phyloP scores from a whole-genome alignment of 257 asterid genomes.

The Solanum infundibuliforme region DNA sequence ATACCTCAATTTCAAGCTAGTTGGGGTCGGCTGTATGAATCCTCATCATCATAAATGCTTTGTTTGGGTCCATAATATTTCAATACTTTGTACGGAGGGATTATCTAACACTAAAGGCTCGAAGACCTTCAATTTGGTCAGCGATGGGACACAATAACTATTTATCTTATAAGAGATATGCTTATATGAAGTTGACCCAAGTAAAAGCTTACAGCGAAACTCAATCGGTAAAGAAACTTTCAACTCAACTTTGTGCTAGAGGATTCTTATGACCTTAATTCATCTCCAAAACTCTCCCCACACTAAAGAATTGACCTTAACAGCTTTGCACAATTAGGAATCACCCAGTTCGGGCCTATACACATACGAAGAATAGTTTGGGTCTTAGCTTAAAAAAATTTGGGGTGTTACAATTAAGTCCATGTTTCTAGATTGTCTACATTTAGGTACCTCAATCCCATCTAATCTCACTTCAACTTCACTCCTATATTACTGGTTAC shows the following conservation, averaged over 20 bases:
- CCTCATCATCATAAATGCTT: neutral
- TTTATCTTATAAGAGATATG: neutral
- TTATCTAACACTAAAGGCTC: neutral
- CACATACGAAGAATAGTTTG: neutral
- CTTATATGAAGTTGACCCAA: neutral
- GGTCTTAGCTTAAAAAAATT: fast-evolving
- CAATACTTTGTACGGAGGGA: neutral
- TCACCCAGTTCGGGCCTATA: neutral
- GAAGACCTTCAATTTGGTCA: neutral
- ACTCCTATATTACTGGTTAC: neutral
- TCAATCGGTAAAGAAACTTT: neutral
- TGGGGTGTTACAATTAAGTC: neutral
- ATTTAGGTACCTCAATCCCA: neutral
- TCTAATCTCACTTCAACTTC: neutral
- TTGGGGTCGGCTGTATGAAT: neutral
- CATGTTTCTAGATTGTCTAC: neutral
- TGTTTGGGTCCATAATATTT: neutral
- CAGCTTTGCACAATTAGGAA: neutral
- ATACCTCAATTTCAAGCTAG: neutral
- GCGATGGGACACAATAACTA: neutral
- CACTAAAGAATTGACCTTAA: neutral
- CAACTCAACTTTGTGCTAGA: neutral
- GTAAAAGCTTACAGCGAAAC: neutral
- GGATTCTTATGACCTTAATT: neutral
- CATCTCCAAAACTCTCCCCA: neutral